These are phyloP conservation scores for Fusarium palustre DNA, from an alignment of 2,329 filamentous ascomycete genomes.

Conservation along the genomic window DNA sequence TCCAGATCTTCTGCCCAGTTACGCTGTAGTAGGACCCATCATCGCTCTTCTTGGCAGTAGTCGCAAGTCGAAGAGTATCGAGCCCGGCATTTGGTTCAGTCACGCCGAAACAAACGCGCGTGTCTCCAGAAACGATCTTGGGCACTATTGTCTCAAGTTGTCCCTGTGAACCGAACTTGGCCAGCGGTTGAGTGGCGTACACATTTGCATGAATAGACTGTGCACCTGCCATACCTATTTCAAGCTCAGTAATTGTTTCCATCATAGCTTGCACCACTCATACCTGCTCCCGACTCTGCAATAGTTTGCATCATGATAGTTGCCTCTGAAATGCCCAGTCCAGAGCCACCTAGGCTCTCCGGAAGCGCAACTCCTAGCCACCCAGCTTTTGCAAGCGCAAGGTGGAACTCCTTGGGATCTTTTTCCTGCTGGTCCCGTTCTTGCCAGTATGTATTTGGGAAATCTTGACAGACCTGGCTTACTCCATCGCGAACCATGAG, in stretches of 20 bases:
- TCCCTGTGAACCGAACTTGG: constrained; percentile 75
- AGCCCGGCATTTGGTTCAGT: constrained; percentile 85
- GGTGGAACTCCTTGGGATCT: constrained; percentile 81
- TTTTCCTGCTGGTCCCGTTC: constrained; percentile 75
- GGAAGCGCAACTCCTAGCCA: constrained; percentile 87
- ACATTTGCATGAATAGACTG: constrained; percentile 74
- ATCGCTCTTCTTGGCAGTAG: constrained; percentile 65
- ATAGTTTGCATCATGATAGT: constrained; percentile 91
- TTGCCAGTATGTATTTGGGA: constrained; percentile 82
- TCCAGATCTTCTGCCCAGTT: constrained; percentile 89
- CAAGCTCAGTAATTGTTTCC: background rate
- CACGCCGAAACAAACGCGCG: constrained; percentile 82
- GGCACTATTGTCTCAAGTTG: constrained; percentile 75
- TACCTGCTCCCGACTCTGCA: constrained; percentile 78
- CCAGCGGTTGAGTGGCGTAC: constrained; percentile 80
- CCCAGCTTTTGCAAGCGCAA: constrained; percentile 77
- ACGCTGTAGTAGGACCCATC: constrained; percentile 72
- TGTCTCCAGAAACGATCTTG: constrained; percentile 77
- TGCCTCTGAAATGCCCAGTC: constrained; percentile 82
- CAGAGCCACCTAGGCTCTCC: constrained; percentile 78
- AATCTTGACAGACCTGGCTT: constrained; percentile 74
- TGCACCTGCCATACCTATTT: constrained; percentile 70
- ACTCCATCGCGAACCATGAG: constrained; percentile 78
- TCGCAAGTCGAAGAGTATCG: constrained; percentile 78
- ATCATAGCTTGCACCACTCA: background rate